A percentile compares a stretch with the other conserved stretches of the same genome.
phyloP scores from a whole-genome alignment of 2,329 filamentous ascomycete species.

The Talaromyces sp. region DNA sequence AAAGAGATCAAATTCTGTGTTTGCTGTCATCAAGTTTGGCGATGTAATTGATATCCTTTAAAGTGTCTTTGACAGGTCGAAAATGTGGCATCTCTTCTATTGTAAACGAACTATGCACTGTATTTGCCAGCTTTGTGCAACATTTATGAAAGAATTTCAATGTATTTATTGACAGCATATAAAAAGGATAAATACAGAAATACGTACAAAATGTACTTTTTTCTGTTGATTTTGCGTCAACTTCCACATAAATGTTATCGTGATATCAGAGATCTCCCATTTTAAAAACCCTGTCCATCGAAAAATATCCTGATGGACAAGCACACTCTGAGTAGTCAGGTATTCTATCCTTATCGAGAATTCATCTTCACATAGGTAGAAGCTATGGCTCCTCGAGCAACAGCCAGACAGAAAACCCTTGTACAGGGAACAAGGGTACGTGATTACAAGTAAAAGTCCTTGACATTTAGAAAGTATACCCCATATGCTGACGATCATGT shows the following conservation, averaged over 20 bases:
- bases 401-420: not conserved
- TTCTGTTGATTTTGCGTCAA: not conserved
- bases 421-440: not conserved
- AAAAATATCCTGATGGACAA: not conserved
- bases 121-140: no score
- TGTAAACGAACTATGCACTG: no score
- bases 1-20: no score
- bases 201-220: not conserved
- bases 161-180: not conserved
- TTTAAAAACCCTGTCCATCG: not conserved
- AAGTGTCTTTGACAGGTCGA: no score
- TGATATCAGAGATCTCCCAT: not conserved
- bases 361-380: not conserved
- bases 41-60: no score
- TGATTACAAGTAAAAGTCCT: not conserved
- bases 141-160: no score
- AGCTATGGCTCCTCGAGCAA: not conserved
- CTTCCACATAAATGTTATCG: not conserved
- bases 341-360: not conserved
- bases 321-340: not conserved
- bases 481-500: not conserved
- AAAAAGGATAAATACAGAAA: not conserved
- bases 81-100: not conserved
- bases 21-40: no score
- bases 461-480: no score